Evolutionary conservation across 2,329 filamentous ascomycete species (phyloP).

Genomic region (Xylariaceae sp.): DNA sequence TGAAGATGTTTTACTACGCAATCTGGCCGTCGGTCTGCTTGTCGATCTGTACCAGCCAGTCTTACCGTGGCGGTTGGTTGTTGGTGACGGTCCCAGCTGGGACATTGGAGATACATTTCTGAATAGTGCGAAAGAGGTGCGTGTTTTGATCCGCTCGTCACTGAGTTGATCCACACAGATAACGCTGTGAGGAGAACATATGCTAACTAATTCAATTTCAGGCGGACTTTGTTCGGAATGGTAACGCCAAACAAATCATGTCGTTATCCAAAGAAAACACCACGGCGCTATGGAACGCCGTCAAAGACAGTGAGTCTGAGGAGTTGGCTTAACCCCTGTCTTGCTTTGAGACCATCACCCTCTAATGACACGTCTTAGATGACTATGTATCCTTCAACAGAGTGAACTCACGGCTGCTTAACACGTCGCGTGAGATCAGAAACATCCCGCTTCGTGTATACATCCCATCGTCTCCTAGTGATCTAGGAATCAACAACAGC

Average conservation of each 20-base stretch:
- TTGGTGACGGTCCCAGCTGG: conserved; percentile 51
- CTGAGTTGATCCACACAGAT: not conserved
- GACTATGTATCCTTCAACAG: conserved; percentile 67
- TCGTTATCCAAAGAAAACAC: conserved; percentile 79
- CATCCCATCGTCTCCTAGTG: conserved; percentile 54
- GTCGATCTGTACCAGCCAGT: conserved; percentile 52
- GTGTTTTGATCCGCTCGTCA: conserved; percentile 15
- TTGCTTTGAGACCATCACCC: not conserved
- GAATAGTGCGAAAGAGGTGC: conserved; percentile 58
- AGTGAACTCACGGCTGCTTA: conserved; percentile 72
- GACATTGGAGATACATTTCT: conserved; percentile 59
- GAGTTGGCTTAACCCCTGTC: not conserved
- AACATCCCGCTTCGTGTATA: conserved; percentile 88
- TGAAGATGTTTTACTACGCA: conserved; percentile 33
- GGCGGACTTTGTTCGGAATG: conserved; percentile 83
- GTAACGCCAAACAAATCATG: conserved; percentile 87
- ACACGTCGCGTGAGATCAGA: conserved; percentile 66
- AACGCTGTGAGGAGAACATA: not conserved
- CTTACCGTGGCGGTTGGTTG: conserved; percentile 51
- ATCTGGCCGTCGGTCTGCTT: conserved; percentile 35
- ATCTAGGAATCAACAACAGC: conserved; percentile 29
- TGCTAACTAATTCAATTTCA: conserved; percentile 25
- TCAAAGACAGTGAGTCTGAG: conserved; percentile 60
- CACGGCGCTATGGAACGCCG: conserved; percentile 73
- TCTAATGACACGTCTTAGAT: conserved; percentile 41